Conservation (phyloP, 495 filamentous ascomycete genomes). For the Tuber microsphaerosporum region DNA sequence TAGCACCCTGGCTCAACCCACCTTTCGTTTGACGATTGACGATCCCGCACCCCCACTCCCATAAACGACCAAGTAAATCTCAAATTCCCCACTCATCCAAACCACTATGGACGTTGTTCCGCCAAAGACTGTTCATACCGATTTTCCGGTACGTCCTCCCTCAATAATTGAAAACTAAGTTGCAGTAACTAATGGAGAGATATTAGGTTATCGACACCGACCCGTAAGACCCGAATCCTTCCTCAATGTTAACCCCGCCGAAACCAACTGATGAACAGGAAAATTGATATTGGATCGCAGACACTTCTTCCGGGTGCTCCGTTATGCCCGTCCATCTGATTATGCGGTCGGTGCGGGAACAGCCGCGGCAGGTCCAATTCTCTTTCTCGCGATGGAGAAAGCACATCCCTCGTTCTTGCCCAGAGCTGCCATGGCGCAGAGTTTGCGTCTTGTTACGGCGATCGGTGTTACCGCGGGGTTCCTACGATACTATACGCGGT, state of each 20-base stretch:
- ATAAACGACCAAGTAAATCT: constrained; percentile 15
- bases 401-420: constrained; percentile 73
- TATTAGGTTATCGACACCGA: constrained; percentile 91
- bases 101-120: constrained; percentile 49
- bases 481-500: constrained; percentile 69
- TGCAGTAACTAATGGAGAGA: constrained; percentile 12
- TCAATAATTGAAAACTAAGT: constrained; percentile 15
- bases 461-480: constrained; percentile 69
- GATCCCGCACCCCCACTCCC: constrained; percentile 13
- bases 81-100: constrained; percentile 17
- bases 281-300: constrained; percentile 46
- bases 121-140: constrained; percentile 64
- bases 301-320: constrained; percentile 78
- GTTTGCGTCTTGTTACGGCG: constrained; percentile 69
- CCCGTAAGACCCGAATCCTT: constrained; percentile 58
- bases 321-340: constrained; percentile 78
- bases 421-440: constrained; percentile 67
- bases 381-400: constrained; percentile 71
- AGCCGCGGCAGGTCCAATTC: constrained; percentile 60
- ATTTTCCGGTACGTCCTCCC: constrained; percentile 63
- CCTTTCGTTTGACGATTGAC: constrained; percentile 19
- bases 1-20: constrained; percentile 17
- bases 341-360: constrained; percentile 62
- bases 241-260: background rate
- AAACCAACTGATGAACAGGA: constrained; percentile 35